A percentile compares a stretch with the other conserved stretches of the same genome.
phyloP scores from a whole-genome alignment of 768 basidiomycete genomes.

The Hypsizygus marmoreus region DNA sequence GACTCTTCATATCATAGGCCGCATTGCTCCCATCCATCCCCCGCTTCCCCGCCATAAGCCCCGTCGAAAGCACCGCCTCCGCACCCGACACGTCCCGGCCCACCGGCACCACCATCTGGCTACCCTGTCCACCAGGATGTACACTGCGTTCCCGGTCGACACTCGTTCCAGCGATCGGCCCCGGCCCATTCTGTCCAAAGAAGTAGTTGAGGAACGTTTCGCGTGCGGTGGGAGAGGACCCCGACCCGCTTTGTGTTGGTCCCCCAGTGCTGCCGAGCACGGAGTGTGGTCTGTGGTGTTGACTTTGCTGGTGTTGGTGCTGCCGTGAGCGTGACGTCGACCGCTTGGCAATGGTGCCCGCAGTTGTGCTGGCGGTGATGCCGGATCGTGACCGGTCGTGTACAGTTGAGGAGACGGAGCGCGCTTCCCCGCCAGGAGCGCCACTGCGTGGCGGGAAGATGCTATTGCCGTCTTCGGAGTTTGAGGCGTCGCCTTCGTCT shows the following conservation, averaged over 20 bases:
- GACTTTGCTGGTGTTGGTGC: constrained; percentile 19
- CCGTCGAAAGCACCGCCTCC: constrained; percentile 53
- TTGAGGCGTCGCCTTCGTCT: constrained; percentile 66
- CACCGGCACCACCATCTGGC: constrained; percentile 43
- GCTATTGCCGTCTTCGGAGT: constrained; percentile 61
- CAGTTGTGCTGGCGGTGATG: constrained; percentile 33
- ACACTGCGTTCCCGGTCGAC: constrained; percentile 37
- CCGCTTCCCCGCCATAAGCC: constrained; percentile 67
- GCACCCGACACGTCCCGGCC: constrained; percentile 66
- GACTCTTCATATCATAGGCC: constrained; percentile 97
- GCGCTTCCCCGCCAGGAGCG: no score
- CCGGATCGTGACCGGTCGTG: constrained; percentile 71
- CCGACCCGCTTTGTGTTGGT: constrained; percentile 30
- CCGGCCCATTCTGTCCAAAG: constrained; percentile 89
- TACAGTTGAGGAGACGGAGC: constrained; percentile 75
- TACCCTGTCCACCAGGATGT: constrained; percentile 19
- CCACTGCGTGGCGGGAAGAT: constrained; percentile 50
- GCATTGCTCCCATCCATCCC: constrained; percentile 75
- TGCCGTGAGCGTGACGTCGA: constrained; percentile 37
- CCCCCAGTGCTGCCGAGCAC: constrained; percentile 30
- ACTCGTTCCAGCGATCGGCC: constrained; percentile 62
- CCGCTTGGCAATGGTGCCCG: constrained; percentile 30
- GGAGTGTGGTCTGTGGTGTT: constrained; percentile 34
- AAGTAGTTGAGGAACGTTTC: constrained; percentile 98
- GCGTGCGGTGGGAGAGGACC: constrained; percentile 60